Evolutionary conservation across 2,329 filamentous ascomycete genomes (phyloP).

Genomic region (Diaporthe sp.): DNA sequence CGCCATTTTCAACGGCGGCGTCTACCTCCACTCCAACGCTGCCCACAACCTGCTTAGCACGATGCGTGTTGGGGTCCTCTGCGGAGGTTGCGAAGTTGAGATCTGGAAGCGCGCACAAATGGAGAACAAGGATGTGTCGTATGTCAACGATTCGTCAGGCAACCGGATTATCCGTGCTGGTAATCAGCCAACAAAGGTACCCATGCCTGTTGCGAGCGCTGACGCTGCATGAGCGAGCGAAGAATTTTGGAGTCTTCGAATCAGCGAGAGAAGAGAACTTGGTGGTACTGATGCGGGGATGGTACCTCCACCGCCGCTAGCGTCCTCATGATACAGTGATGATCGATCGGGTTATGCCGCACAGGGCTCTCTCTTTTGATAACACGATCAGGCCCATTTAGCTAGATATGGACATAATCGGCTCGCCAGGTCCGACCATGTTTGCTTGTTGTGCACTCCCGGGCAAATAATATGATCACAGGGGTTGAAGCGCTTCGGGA

Average conservation of each 20-base stretch:
- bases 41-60: conserved; percentile 90
- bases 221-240: conserved; percentile 74
- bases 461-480: no score
- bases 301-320: not conserved
- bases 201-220: conserved; percentile 82
- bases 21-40: conserved; percentile 90
- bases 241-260: not conserved
- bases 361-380: not conserved
- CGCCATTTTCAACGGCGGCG: conserved; percentile 91
- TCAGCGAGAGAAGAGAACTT: not conserved
- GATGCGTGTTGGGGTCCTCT: conserved; percentile 88
- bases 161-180: conserved; percentile 88
- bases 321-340: not conserved
- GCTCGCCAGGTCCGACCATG: no score
- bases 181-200: conserved; percentile 84
- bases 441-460: no score
- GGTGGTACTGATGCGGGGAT: conserved; percentile 16
- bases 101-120: conserved; percentile 91
- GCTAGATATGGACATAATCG: no score
- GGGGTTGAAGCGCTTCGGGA: not conserved
- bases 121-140: conserved; percentile 84
- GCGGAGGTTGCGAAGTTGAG: conserved; percentile 88
- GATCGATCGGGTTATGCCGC: not conserved
- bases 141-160: conserved; percentile 83
- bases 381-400: no score